Base-by-base conservation (phyloP, 192 early-diverging fungal genomes). In the Mortierella hygrophila region DNA sequence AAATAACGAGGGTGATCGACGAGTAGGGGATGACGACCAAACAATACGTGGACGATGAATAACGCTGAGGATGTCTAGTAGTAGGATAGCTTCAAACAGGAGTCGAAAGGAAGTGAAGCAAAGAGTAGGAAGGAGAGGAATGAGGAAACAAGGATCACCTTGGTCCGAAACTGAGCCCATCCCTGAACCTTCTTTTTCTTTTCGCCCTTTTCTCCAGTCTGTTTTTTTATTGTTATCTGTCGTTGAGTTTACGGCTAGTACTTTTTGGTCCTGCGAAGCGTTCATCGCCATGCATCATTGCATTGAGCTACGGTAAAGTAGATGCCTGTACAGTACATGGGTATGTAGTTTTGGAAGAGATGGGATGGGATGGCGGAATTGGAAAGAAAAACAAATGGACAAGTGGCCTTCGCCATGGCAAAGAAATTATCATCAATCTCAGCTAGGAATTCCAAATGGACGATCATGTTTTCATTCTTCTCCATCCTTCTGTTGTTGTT, bases 141-240 rank as follows among this genome's bases (percentile, higher is more conserved):
- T n/a, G 60, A 63, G 60, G 23, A 29, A 63, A 13, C 60, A 29
- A 63, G 18, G 49, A 21, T 1, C 70, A n/a, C 70, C 37, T n/a
- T 71, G 70, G 70, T 38, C n/a, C 70, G 70, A 44, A 71, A 42
- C 40, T 18, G 72, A 74, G 79, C 72, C 79, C 72, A 68, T 72
- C 79, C 79, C 72, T 80, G 79, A 80, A 80, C 79, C 37, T 80
- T 72, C 54, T 54, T 55, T 15, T 32, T 11, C 11, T 35, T 65
- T 65, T 65, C 26, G 60, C 60, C 60, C 60, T 65, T 65, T 65
- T 65, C n/a, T 10, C n/a, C 21, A 15, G 10, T 11, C 10, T 65
- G 0, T 32, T 65, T 32, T 29, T 65, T 11, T 65, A 3, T 65
- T 65, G n/a, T 3, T 29, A 16, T 46, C 44, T 9, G 2, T 46